Evolutionary conservation across 305 asterid genomes (phyloP), one percentile per base, ranked within the genome.

Genomic region (Solanum aculeatissimum): DNA sequence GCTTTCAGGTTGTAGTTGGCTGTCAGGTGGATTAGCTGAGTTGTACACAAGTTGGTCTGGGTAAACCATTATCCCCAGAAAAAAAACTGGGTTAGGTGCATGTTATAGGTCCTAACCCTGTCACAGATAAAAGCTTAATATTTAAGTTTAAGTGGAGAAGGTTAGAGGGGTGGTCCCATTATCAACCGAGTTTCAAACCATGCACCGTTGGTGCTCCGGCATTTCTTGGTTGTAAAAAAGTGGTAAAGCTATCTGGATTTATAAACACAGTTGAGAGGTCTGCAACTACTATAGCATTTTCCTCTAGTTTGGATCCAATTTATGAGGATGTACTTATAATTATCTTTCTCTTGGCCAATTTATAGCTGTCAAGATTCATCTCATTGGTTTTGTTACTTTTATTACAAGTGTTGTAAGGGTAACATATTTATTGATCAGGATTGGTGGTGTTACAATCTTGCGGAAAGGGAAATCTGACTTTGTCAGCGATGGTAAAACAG

Each of bases 401-500:
- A 77, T 19, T 25, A 16, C 21, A 49, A 27, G 82, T 49, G 25
- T 27, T 75, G 45, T 51, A 9, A 75, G 40, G 63, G 43, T 75
- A 75, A 75, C 57, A 51, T 77, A 51, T 51, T 32, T 60, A 3
- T 77, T 86, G 53, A 60, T 82, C 92, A 96, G 99, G 88, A 87
- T 96, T 38, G 98, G 96, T 63, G 95, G 95, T 38, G 98, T 88
- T 83, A 96, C 98, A 81, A 90, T 95, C 84, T 87, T 96, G 83
- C 90, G 91, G 88, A 95, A 96, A 91, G 99, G 98, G 85, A 90
- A 87, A 83, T 91, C 94, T 4, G 99, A 96, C 91, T 86, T 89
- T 40, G 91, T 96, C 89, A 92, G 97, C 85, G 92, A 93, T 87
- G 98, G 99, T n/a, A 92, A 92, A 87, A 85, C 93, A 88, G 98